phyloP scores from a whole-genome alignment of 1,139 yeast genomes.

The Yamadazyma diddensiae region DNA sequence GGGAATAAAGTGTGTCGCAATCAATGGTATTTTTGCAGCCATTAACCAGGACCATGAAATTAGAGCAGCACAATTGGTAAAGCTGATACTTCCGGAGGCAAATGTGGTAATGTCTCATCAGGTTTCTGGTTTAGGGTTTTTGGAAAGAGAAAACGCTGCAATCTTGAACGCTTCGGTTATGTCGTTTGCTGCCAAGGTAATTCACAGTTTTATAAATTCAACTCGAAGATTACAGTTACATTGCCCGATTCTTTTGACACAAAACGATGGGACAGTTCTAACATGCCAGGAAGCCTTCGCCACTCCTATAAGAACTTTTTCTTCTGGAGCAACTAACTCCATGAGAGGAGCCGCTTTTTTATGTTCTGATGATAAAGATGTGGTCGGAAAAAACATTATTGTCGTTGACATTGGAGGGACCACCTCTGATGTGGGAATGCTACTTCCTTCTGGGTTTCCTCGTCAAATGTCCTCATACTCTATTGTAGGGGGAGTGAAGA shows the following conservation, averaged over 20 bases:
- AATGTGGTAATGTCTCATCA: conserved; percentile 32
- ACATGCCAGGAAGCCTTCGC: conserved; percentile 30
- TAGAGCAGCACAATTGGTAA: conserved; percentile 25
- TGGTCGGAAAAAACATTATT: conserved; percentile 23
- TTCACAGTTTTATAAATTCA: conserved; percentile 31
- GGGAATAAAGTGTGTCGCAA: conserved; percentile 23
- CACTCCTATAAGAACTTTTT: conserved; percentile 38
- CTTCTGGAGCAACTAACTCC: conserved; percentile 45
- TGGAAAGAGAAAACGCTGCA: conserved; percentile 42
- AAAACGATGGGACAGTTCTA: conserved; percentile 42
- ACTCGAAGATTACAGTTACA: conserved; percentile 24
- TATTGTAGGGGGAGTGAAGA: conserved; percentile 38
- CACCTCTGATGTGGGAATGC: conserved; percentile 42
- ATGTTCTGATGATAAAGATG: conserved; percentile 24
- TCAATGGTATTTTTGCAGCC: conserved; percentile 38
- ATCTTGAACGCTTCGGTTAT: conserved; percentile 41
- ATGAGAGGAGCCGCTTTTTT: conserved; percentile 45
- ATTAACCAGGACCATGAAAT: conserved; percentile 32
- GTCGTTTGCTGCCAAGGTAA: conserved; percentile 33
- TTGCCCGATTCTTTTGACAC: conserved; percentile 38
- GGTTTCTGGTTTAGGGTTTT: conserved; percentile 36
- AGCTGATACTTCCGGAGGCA: conserved; percentile 25
- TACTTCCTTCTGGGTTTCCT: conserved; percentile 38
- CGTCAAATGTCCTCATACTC: conserved; percentile 36
- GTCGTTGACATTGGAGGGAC: conserved; percentile 46